These are phyloP conservation scores for Entomortierella beljakovae DNA, from an alignment of 192 early-diverging fungal species.

Conservation along the genomic window DNA sequence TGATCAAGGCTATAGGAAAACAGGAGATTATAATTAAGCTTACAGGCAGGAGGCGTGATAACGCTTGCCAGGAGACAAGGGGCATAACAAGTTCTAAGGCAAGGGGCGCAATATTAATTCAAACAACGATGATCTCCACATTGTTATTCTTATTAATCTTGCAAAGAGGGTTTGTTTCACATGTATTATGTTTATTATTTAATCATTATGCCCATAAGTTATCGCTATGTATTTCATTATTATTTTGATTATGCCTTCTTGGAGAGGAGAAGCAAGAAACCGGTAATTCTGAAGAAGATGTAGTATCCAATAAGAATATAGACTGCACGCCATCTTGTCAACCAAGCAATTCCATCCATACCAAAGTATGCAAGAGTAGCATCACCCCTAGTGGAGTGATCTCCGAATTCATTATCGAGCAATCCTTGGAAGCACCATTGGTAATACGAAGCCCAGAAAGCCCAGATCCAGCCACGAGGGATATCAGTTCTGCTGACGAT, in stretches of 20 bases:
- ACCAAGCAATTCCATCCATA: slow-evolving; percentile 29
- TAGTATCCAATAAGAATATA: slow-evolving; percentile 38
- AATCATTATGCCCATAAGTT: too few relatives aligned
- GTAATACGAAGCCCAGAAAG: slow-evolving; percentile 53
- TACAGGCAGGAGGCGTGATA: too few relatives aligned
- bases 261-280: slow-evolving; percentile 32
- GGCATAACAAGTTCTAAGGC: too few relatives aligned
- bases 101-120: too few relatives aligned
- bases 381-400: slow-evolving; percentile 21
- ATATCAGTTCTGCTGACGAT: slow-evolving; percentile 44
- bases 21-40: too few relatives aligned
- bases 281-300: slow-evolving; percentile 36
- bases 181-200: too few relatives aligned
- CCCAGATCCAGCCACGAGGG: slow-evolving; percentile 51
- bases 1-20: too few relatives aligned
- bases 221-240: too few relatives aligned
- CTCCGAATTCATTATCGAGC: slow-evolving; percentile 35
- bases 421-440: slow-evolving; percentile 45
- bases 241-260: slow-evolving; percentile 54
- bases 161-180: too few relatives aligned
- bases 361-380: slow-evolving; percentile 39
- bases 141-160: too few relatives aligned
- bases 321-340: slow-evolving; percentile 41
- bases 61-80: too few relatives aligned
- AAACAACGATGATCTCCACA: too few relatives aligned